A percentile compares a stretch with the other conserved stretches of the same genome.
phyloP scores from a whole-genome alignment of 208 protist species.

The Acanthamoeba pearcei region DNA sequence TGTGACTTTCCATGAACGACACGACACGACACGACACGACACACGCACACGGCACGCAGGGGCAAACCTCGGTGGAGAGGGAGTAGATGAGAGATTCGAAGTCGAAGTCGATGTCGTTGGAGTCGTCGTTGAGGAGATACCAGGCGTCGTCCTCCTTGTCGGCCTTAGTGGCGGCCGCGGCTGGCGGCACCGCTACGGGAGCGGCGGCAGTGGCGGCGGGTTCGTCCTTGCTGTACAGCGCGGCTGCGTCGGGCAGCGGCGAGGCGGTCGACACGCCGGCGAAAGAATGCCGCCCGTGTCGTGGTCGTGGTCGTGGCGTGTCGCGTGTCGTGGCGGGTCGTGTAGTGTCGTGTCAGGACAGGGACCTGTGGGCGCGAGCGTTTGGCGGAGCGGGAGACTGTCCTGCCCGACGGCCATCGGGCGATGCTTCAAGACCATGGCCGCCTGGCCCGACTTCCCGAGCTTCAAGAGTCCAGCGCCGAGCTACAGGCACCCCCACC shows the following conservation, averaged over 20 bases:
- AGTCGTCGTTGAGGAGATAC: slow-evolving; percentile 29
- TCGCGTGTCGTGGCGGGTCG: too few relatives aligned
- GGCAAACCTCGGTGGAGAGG: neutral
- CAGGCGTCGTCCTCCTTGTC: neutral
- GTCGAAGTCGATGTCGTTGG: slow-evolving; percentile 36
- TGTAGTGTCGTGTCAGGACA: too few relatives aligned
- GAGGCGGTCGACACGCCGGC: too few relatives aligned
- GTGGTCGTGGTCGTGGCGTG: too few relatives aligned
- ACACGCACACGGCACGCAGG: neutral
- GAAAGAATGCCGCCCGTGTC: neutral
- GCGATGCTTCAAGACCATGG: neutral
- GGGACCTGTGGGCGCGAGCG: too few relatives aligned
- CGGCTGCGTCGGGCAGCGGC: neutral
- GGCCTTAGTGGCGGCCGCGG: neutral
- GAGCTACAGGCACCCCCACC: neutral
- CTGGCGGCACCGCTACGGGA: neutral
- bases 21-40: too few relatives aligned
- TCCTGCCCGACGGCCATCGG: slow-evolving; percentile 1
- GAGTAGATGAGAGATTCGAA: slow-evolving; percentile 10
- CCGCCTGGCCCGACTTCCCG: neutral
- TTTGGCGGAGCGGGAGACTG: neutral
- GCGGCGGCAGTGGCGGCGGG: neutral
- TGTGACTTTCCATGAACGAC: neutral
- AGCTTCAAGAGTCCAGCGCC: slow-evolving; percentile 5
- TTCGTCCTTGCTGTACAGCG: neutral